Evolutionary conservation across 768 basidiomycete genomes (phyloP).

Genomic region (Russula sp.): DNA sequence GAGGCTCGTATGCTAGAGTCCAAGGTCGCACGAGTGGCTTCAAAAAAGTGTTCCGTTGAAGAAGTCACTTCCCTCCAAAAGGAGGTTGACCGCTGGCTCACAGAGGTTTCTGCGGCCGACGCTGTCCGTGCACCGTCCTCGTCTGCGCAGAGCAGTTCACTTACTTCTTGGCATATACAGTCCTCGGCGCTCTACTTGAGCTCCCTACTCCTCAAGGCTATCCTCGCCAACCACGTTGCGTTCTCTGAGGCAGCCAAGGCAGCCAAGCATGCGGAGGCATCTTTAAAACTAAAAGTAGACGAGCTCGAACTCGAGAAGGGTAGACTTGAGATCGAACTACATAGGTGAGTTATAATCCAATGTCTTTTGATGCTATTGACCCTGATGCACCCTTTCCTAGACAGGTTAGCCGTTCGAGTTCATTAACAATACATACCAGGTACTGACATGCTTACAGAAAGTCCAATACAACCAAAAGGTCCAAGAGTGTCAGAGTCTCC

Average conservation of each 20-base stretch:
- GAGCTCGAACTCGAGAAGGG: conserved; percentile 51
- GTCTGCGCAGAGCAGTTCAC: conserved; percentile 19
- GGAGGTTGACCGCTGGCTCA: conserved; percentile 74
- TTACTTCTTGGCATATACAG: conserved; percentile 32
- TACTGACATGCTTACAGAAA: conserved; percentile 20
- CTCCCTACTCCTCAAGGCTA: conserved; percentile 73
- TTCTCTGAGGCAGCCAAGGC: conserved; percentile 71
- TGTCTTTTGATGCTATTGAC: conserved; percentile 1
- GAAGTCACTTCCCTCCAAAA: conserved; percentile 73
- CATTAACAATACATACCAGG: not conserved
- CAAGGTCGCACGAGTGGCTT: conserved; percentile 71
- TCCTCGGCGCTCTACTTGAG: conserved; percentile 66
- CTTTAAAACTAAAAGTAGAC: conserved; percentile 59
- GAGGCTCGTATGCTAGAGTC: conserved; percentile 66
- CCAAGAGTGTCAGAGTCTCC: conserved; percentile 25
- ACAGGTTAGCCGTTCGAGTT: conserved; percentile 16
- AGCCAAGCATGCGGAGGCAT: conserved; percentile 56
- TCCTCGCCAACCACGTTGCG: conserved; percentile 75
- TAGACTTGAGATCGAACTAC: conserved; percentile 64
- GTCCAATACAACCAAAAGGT: conserved; percentile 25
- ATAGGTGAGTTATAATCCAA: conserved; percentile 47
- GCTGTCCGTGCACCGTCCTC: conserved; percentile 45
- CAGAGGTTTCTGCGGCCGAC: conserved; percentile 51
- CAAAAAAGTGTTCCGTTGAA: conserved; percentile 83
- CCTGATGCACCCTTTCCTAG: conserved; percentile 3